Evolutionary conservation across 192 early-diverging fungal species (phyloP), one percentile per base, ranked within the genome.

Genomic region (Neocallimastix lanati): DNA sequence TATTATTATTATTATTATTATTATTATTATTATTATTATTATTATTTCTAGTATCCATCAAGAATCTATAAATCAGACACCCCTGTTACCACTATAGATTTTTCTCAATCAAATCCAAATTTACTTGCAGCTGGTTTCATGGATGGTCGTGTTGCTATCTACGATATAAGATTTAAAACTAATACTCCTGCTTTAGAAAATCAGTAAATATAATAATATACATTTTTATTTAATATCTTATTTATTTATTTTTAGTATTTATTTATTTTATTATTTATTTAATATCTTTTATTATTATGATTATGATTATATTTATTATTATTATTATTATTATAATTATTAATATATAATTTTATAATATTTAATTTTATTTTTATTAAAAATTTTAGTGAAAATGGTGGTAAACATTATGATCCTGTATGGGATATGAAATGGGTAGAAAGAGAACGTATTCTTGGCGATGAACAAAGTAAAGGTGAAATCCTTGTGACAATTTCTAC

Each of bases 351-450:
- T 6, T 33, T 33, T 33, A 33, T 33, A 33, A 6, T 6, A 33
- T 11, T 33, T 6, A 33, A 33, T 6, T 33, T 6, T 33, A 33
- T 33, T 33, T 33, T 33, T 6, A 33, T 33, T 33, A 6, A 33
- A 6, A 33, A 33, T 6, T 76, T 7, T 30, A 86, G 86, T 76
- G 83, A 88, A 38, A 84, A 84, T 25, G 77, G 79, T 27, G 89
- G 88, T 29, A 90, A 88, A 78, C 89, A 90, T 78, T 85, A 86
- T 50, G 89, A 90, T 81, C 88, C 89, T 4, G 85, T 90, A 1
- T 90, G 89, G 89, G 88, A 90, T 82, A 82, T 90, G 21, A 85
- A 86, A 67, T 90, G 89, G 89, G 86, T 90, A 15, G 88, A 89
- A 79, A 78, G 85, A 21, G 88, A 88, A 82, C 81, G 83, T 13